Evolutionary conservation across 2,329 filamentous ascomycete species (phyloP), one percentile per base, ranked within the genome.

Genomic region (Penicillium nordicum): DNA sequence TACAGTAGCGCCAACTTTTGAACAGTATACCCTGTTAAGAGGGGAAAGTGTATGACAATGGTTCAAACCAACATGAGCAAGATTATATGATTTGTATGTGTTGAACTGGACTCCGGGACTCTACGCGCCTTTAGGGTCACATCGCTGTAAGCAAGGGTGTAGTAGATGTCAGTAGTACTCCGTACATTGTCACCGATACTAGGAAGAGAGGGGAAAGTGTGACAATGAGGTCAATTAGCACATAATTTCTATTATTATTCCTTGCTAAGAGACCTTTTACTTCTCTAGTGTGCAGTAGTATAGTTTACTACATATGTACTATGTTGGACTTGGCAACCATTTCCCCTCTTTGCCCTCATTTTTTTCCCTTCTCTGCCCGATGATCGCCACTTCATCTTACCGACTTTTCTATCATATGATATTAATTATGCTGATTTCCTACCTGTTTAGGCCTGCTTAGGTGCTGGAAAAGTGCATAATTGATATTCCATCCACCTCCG

Each of bases 401-500:
- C 21, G 21, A 53, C 27, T 48, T 25, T 47, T 48, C 25, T 29
- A 30, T 45, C 36, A 48, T 51, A 12, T 9, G 21, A 36, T 16
- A 45, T 32, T 29, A 56, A 55, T 48, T 40, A 51, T 18, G 27
- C 7, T 29, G 36, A 41, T 29, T 47, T 53, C 12, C 23, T 41
- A 12, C 54, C 38, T 23, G 14, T 45, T 23, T 10, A 11, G 50
- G 16, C 53, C 37, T 23, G 14, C 36, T 23, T 12, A n/a, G 46
- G 32, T 29, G n/a, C n/a, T 8, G 44, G 44, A 59, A 60, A 34
- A 12, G 9, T 47, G 54, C 48, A 57, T 59, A 59, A 55, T 54
- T 62, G 40, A 37, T 11, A 43, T 58, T 42, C 43, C 60, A 64
- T 55, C 58, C 48, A 32, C 52, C 36, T 50, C 18, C 10, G 14